Conservation (phyloP, 2,329 filamentous ascomycete genomes). For the Xylaria sp. region DNA sequence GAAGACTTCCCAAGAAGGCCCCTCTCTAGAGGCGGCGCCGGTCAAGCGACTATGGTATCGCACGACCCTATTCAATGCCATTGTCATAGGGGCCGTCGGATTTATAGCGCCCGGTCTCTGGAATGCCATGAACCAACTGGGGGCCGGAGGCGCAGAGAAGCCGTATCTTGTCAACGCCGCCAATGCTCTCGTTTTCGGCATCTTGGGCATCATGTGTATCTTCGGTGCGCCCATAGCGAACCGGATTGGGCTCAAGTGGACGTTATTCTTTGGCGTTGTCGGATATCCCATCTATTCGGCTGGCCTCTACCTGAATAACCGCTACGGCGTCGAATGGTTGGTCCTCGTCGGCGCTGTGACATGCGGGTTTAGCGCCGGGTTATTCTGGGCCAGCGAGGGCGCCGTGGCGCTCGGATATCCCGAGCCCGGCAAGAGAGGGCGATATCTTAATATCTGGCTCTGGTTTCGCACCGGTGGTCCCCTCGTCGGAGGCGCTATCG, state of each 20-base stretch:
- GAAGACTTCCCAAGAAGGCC: conserved; percentile 7
- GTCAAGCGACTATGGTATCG: conserved; percentile 57
- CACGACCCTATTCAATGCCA: conserved; percentile 64
- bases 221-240: conserved; percentile 51
- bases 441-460: conserved; percentile 76
- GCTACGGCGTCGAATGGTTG: conserved; percentile 70
- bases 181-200: conserved; percentile 52
- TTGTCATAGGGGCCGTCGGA: conserved; percentile 63
- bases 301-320: conserved; percentile 55
- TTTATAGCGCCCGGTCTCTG: conserved; percentile 64
- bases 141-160: conserved; percentile 63
- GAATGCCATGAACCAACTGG: conserved; percentile 66
- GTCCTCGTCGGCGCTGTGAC: conserved; percentile 74
- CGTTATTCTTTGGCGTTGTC: conserved; percentile 50
- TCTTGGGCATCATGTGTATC: conserved; percentile 52
- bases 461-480: conserved; percentile 63
- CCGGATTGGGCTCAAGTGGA: conserved; percentile 49
- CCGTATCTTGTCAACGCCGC: conserved; percentile 59
- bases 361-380: conserved; percentile 75
- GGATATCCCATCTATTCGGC: conserved; percentile 54
- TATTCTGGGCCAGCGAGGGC: conserved; percentile 82
- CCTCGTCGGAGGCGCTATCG: conserved; percentile 77
- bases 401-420: conserved; percentile 79
- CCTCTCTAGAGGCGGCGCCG: conserved; percentile 1
- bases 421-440: conserved; percentile 73